These are phyloP conservation scores for Rutstroemia sp. DNA, from an alignment of 2,329 filamentous ascomycete genomes.

Conservation along the genomic window DNA sequence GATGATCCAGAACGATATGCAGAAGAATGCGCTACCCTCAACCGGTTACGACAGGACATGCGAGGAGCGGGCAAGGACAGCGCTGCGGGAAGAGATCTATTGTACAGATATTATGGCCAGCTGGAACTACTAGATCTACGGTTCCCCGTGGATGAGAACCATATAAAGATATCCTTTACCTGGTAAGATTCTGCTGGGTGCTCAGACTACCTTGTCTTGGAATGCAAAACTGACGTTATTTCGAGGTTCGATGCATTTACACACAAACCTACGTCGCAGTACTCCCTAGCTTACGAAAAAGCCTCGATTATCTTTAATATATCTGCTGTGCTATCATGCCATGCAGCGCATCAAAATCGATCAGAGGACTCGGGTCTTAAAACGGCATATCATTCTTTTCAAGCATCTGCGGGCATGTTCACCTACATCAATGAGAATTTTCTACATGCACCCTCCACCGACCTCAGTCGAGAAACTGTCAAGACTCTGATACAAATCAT, in stretches of 20 bases:
- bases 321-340: slow-evolving; percentile 89
- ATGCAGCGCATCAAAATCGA: slow-evolving; percentile 87
- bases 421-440: slow-evolving; percentile 99
- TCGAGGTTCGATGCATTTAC: slow-evolving; percentile 99
- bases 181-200: slow-evolving; percentile 52
- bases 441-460: slow-evolving; percentile 91
- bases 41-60: slow-evolving; percentile 96
- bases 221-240: background rate
- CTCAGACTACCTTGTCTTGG: background rate
- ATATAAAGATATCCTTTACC: slow-evolving; percentile 98
- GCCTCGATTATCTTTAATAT: slow-evolving; percentile 99
- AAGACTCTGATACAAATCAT: slow-evolving; percentile 90
- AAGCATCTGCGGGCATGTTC: slow-evolving; percentile 98
- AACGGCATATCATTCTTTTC: slow-evolving; percentile 95
- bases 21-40: slow-evolving; percentile 90
- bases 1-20: slow-evolving; percentile 94
- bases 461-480: slow-evolving; percentile 89
- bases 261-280: slow-evolving; percentile 93
- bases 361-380: slow-evolving; percentile 90
- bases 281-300: slow-evolving; percentile 95
- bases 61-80: slow-evolving; percentile 94
- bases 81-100: slow-evolving; percentile 81
- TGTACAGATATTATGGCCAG: slow-evolving; percentile 97
- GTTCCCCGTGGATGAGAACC: slow-evolving; percentile 96
- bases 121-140: slow-evolving; percentile 88